A percentile compares a stretch with the other conserved stretches of the same genome.
phyloP scores from a whole-genome alignment of 495 filamentous ascomycete genomes.

The Collariella sp. region DNA sequence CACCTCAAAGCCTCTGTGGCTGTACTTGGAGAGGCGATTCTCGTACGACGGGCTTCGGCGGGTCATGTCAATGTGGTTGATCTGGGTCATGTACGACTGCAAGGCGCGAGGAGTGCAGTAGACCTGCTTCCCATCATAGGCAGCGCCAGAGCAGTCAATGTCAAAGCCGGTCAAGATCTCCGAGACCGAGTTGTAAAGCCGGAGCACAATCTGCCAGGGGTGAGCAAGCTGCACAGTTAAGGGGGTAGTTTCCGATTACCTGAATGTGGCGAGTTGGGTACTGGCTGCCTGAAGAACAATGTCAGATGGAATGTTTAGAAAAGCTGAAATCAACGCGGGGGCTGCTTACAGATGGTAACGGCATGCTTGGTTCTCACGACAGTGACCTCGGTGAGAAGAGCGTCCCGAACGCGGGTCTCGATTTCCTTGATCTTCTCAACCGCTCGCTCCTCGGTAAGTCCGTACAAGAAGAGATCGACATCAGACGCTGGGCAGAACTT shows the following conservation, averaged over 20 bases:
- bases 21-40: constrained; percentile 81
- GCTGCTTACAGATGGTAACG: constrained; percentile 55
- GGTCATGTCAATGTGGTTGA: constrained; percentile 68
- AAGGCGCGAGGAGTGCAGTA: constrained; percentile 62
- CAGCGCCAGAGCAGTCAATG: constrained; percentile 71
- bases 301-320: background rate
- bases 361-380: constrained; percentile 74
- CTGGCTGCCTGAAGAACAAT: constrained; percentile 46
- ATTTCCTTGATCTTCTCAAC: constrained; percentile 76
- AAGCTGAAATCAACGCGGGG: background rate
- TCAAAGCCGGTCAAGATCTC: constrained; percentile 82
- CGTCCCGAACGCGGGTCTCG: constrained; percentile 58
- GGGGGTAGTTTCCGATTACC: constrained; percentile 16
- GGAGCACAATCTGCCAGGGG: constrained; percentile 60
- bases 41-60: constrained; percentile 78
- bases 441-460: constrained; percentile 61
- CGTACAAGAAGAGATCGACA: constrained; percentile 77
- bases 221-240: too few species aligned
- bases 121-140: constrained; percentile 70
- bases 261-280: constrained; percentile 74
- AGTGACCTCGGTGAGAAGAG: constrained; percentile 66
- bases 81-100: constrained; percentile 67
- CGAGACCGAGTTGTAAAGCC: constrained; percentile 69
- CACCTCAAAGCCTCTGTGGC: constrained; percentile 72
- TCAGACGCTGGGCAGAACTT: constrained; percentile 72